Percentiles rank a stretch among this genome's conserved stretches.
These are phyloP conservation scores for Fusarium mangiferae DNA, from an alignment of 2,329 filamentous ascomycete genomes.

Conservation along the genomic window DNA sequence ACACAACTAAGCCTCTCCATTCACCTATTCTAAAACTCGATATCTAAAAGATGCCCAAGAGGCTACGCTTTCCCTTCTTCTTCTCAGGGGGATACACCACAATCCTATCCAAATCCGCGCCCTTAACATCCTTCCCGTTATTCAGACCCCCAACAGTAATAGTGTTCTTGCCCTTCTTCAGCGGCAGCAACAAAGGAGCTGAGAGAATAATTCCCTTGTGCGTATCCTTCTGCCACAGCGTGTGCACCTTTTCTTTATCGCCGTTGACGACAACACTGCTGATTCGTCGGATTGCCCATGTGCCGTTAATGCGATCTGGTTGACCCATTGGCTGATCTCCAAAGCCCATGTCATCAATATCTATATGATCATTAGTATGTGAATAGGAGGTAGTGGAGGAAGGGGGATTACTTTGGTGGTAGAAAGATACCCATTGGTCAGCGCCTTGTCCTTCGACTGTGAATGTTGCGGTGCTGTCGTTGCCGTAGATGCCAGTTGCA, in stretches of 20 bases:
- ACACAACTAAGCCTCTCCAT: rapidly evolving
- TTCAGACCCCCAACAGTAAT: slow-evolving; percentile 67
- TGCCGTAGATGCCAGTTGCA: slow-evolving; percentile 62
- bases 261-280: slow-evolving; percentile 69
- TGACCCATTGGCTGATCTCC: slow-evolving; percentile 64
- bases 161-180: slow-evolving; percentile 64
- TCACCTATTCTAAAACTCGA: rapidly evolving
- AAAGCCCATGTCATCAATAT: slow-evolving; percentile 70
- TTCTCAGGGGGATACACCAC: slow-evolving; percentile 68
- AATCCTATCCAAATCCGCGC: slow-evolving; percentile 68
- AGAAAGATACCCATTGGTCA: slow-evolving; percentile 65
- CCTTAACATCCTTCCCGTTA: slow-evolving; percentile 66
- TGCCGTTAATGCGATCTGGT: slow-evolving; percentile 68
- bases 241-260: slow-evolving; percentile 55
- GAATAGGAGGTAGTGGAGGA: rapidly evolving
- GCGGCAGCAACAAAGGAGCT: slow-evolving; percentile 63
- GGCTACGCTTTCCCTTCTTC: slow-evolving; percentile 18
- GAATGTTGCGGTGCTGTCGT: slow-evolving; percentile 63
- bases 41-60: slow-evolving; percentile 3
- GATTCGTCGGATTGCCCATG: slow-evolving; percentile 69
- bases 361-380: neutral
- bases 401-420: slow-evolving; percentile 58
- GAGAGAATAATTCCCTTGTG: slow-evolving; percentile 69
- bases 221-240: slow-evolving; percentile 62
- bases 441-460: slow-evolving; percentile 58